Base-by-base conservation (phyloP, 2,329 filamentous ascomycete species). In the Daldinia sp. region DNA sequence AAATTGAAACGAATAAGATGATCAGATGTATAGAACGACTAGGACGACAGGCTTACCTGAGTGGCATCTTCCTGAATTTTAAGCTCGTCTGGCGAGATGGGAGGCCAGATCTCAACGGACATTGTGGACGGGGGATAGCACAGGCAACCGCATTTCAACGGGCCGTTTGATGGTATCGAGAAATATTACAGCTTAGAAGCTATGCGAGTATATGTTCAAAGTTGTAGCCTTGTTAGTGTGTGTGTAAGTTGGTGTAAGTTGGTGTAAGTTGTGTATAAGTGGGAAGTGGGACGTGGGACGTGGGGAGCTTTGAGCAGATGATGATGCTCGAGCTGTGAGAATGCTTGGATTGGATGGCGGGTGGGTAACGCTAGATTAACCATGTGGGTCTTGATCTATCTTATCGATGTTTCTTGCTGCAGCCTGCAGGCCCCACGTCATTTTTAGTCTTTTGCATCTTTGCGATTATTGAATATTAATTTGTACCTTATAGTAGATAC, bases 61-160 rank as follows among this genome's bases (percentile, higher is more conserved):
- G 84, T 82, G 70, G 83, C 81, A 72, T 83, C 83, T 72, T 83
- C 79, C 71, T 83, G 83, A 74, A 78, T 75, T 80, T 84, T 82
- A 79, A 88, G 83, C 74, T 87, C 82, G 33, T 79, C 81, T 3
- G 82, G 81, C 60, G 85, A 78, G 63, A 88, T 78, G 73, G 81
- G 81, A 78, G 87, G 87, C 86, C 86, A 89, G 81, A 89, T 84
- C 72, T 84, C 85, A 72, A 89, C 78, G 69, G 87, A 87, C 87
- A 89, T 89, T 71, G 68, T 78, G 73, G 69, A 44, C 30, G 63
- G 41, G 53, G 50, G 58, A 60, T 61, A 48, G 53, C 65, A 61
- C 48, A 77, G 75, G 74, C 75, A 76, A 67, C 75, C 71, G 72
- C 69, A 72, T 74, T 70, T 64, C 63, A 70, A 64, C 12, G 26